Base-by-base conservation (phyloP, 345 rosid genomes). In the Kandelia obovata region DNA sequence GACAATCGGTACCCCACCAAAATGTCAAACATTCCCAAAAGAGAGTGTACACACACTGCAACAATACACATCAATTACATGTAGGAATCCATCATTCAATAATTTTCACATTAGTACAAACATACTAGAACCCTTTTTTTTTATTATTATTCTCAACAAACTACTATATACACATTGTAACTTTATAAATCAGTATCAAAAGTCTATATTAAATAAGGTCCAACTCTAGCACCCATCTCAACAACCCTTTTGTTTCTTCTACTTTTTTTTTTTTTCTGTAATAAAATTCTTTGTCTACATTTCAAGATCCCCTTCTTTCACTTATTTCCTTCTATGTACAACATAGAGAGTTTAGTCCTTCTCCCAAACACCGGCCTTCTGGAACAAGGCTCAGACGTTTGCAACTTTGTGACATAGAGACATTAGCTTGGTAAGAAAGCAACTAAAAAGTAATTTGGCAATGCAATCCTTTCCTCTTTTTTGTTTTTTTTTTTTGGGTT, bases 331-430 rank as follows among this genome's bases (percentile, higher is more conserved):
- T 51, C 55, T 66, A 7, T 47, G 19, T 65, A 58, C 73, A 71
- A 61, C 7, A 70, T 16, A 49, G 6, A 49, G 6, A 10, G 27
- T 7, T 58, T 26, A 43, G 1, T 23, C 49, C 49, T 32, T 27
- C 19, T 13, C 32, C 27, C 60, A 58, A 71, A 37, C 76, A 66
- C 39, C 76, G 76, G 76, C 76, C 71, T 65, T 39, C 16, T 52
- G 1, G 55, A 32, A 53, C 39, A 72, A 66, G 71, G 76, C 76
- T 49, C 76, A 59, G 76, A 37, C 53, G 66, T 26, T 20, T 35
- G 37, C 47, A 23, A 0, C 7, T 66, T 15, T 4, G 43, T 30
- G 5, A 6, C 15, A 31, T 52, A 31, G 30, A 55, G 10, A 55
- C 8, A 23, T 23, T 3, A 55, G 2, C 30, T 55, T 55, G 49